phyloP scores from a whole-genome alignment of 1,284 basidiomycete genomes.

The Mycena citricolor region DNA sequence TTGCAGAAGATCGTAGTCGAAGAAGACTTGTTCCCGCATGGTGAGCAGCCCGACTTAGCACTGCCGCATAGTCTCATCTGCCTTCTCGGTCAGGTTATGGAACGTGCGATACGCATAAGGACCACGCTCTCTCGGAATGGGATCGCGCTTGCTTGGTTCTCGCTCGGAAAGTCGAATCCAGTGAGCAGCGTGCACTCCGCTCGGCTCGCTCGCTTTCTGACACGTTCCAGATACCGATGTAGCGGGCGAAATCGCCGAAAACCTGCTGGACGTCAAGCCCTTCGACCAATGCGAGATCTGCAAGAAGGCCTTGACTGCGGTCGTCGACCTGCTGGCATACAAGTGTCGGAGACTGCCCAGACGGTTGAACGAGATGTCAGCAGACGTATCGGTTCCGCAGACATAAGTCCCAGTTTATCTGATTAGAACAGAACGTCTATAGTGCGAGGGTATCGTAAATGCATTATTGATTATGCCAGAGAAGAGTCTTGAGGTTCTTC shows the following conservation, averaged over 20 bases:
- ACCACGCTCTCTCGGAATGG: constrained; percentile 47
- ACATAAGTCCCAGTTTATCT: too few relatives aligned
- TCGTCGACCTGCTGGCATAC: constrained; percentile 49
- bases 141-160: constrained; percentile 45
- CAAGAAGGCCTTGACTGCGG: constrained; percentile 53
- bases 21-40: constrained; percentile 67
- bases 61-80: constrained; percentile 27
- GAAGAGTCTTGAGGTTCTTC: constrained; percentile 61
- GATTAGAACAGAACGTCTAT: too few relatives aligned
- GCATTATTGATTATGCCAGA: constrained; percentile 73
- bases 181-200: constrained; percentile 33
- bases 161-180: constrained; percentile 47
- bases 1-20: constrained; percentile 48
- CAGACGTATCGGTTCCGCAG: too few relatives aligned
- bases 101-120: constrained; percentile 48
- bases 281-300: constrained; percentile 48
- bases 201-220: background rate
- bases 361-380: constrained; percentile 17
- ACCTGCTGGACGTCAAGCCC: constrained; percentile 39
- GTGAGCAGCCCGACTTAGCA: constrained; percentile 32
- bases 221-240: constrained; percentile 53
- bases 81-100: constrained; percentile 52
- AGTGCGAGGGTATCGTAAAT: too few relatives aligned
- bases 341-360: constrained; percentile 18
- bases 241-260: constrained; percentile 58